These are phyloP conservation scores for Xylaria venustula DNA, from an alignment of 495 filamentous ascomycete genomes.

Conservation along the genomic window DNA sequence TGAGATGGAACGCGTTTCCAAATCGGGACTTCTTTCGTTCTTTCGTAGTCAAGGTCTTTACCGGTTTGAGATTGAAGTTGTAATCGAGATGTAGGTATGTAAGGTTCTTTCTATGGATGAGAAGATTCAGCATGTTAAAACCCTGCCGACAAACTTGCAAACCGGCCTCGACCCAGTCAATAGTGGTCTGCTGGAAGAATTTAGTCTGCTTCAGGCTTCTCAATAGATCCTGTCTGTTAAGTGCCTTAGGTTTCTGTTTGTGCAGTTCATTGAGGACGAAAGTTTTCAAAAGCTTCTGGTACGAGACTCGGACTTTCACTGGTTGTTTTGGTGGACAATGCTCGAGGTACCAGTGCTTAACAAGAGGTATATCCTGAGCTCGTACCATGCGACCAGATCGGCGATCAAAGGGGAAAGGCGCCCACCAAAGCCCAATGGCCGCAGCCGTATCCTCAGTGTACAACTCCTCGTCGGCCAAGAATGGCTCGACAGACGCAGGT, in stretches of 20 bases:
- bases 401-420: slow-evolving; percentile 93
- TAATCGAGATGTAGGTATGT: slow-evolving; percentile 99
- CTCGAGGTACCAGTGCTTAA: slow-evolving; percentile 98
- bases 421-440: slow-evolving; percentile 97
- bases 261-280: slow-evolving; percentile 97
- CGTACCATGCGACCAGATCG: slow-evolving; percentile 97
- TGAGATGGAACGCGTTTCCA: slow-evolving; percentile 98
- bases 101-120: slow-evolving; percentile 98
- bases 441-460: slow-evolving; percentile 88
- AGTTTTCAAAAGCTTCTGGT: slow-evolving; percentile 96
- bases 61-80: slow-evolving; percentile 99
- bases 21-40: slow-evolving; percentile 99
- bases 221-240: slow-evolving; percentile 91
- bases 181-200: slow-evolving; percentile 99
- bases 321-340: slow-evolving; percentile 87
- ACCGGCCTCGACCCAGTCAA: slow-evolving; percentile 99
- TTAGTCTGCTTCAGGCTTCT: slow-evolving; percentile 91
- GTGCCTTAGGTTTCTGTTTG: slow-evolving; percentile 88
- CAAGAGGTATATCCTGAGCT: slow-evolving; percentile 92
- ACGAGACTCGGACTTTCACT: slow-evolving; percentile 98
- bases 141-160: slow-evolving; percentile 97
- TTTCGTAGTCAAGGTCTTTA: slow-evolving; percentile 98
- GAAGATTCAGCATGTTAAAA: slow-evolving; percentile 98
- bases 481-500: slow-evolving; percentile 77
- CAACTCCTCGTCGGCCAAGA: slow-evolving; percentile 85